Conservation (phyloP, 192 early-diverging fungal species). For the Coemansia sp. region DNA sequence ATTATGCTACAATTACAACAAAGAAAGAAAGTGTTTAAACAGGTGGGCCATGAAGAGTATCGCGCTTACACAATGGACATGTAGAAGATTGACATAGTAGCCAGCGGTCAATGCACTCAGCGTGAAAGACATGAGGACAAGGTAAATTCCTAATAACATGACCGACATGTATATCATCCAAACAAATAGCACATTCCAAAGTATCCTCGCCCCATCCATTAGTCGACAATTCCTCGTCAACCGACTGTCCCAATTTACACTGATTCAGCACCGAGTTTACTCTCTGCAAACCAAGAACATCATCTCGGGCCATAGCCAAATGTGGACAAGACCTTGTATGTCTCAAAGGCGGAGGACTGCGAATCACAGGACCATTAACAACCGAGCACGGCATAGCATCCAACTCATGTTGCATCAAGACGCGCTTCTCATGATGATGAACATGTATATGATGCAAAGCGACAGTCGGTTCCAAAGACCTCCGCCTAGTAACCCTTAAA, state of each 20-base stretch:
- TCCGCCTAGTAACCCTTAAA: slow-evolving; percentile 3
- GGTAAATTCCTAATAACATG: slow-evolving; percentile 43
- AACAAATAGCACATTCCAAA: slow-evolving; percentile 52
- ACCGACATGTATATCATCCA: slow-evolving; percentile 43
- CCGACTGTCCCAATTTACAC: neutral
- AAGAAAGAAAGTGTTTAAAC: neutral
- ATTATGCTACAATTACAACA: neutral
- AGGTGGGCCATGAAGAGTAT: slow-evolving; percentile 19
- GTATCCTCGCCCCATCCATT: slow-evolving; percentile 8
- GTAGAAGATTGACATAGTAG: slow-evolving; percentile 48
- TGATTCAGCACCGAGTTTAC: neutral
- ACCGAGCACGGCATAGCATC: slow-evolving; percentile 43
- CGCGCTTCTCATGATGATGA: slow-evolving; percentile 21
- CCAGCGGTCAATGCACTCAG: slow-evolving; percentile 56
- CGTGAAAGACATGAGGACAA: slow-evolving; percentile 54
- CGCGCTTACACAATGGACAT: slow-evolving; percentile 56
- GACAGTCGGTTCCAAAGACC: neutral
- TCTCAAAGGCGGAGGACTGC: neutral
- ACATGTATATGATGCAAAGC: slow-evolving; percentile 10
- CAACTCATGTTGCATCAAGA: slow-evolving; percentile 38
- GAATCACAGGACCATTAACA: neutral
- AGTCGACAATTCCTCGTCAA: neutral
- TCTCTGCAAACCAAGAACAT: neutral
- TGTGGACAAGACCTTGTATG: neutral
- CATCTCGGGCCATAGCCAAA: neutral